phyloP scores from a whole-genome alignment of 1,139 yeast genomes.

The Suhomyces ambrosiae region DNA sequence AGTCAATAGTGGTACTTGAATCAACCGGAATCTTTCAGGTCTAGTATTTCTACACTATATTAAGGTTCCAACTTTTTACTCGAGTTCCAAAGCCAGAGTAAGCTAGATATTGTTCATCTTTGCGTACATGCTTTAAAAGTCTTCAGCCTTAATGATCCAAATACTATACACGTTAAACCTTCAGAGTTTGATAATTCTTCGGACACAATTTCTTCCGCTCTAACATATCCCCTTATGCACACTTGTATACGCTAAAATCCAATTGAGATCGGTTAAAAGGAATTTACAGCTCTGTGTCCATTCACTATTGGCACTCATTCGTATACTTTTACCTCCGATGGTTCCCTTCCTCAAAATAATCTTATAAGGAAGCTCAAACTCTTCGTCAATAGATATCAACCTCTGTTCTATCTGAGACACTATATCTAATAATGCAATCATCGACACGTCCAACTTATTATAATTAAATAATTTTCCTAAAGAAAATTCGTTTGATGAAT shows the following conservation, averaged over 20 bases:
- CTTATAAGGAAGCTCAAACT: slow-evolving; percentile 72
- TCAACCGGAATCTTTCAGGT: too few species aligned
- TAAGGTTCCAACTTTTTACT: too few species aligned
- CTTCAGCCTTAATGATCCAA: too few species aligned
- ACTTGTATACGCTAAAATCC: slow-evolving; percentile 52
- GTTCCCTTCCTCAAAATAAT: slow-evolving; percentile 50
- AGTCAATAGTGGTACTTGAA: too few species aligned
- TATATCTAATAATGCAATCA: slow-evolving; percentile 73
- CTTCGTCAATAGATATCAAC: slow-evolving; percentile 50
- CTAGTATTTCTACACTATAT: too few species aligned
- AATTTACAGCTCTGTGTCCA: slow-evolving; percentile 93
- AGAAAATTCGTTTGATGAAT: slow-evolving; percentile 66
- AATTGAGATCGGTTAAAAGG: slow-evolving; percentile 67
- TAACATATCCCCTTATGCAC: slow-evolving; percentile 22
- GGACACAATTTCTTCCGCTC: too few species aligned
- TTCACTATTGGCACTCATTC: slow-evolving; percentile 71
- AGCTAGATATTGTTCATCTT: too few species aligned
- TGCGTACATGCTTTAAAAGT: too few species aligned
- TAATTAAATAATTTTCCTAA: slow-evolving; percentile 70
- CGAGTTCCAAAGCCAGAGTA: too few species aligned
- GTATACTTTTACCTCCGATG: slow-evolving; percentile 77
- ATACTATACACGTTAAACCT: too few species aligned
- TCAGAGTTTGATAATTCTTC: too few species aligned
- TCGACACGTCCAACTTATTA: slow-evolving; percentile 70
- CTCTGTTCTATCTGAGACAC: slow-evolving; percentile 57